Base-by-base conservation (phyloP, 176 grass and related monocot species). In the Chloris gayana region DNA sequence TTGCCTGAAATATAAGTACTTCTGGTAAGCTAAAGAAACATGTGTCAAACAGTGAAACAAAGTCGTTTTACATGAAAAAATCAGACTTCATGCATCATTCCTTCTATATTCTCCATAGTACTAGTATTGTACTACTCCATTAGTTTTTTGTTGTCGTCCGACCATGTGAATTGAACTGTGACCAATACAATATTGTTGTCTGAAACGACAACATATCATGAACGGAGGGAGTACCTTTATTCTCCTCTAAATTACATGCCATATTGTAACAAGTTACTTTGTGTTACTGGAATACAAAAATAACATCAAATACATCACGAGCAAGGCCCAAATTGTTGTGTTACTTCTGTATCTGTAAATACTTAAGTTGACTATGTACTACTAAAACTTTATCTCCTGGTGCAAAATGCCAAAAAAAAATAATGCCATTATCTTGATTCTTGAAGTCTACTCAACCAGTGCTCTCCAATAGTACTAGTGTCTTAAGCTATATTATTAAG, bases 1-100 rank as follows among this genome's bases (percentile, higher is more conserved):
- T 67, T 67, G 29, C 37, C 41, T 74, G 12, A 21, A 37, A 24
- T 53, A 70, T 6, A 3, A 84, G 42, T 38, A 10, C 35, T 27
- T 17, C 72, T 26, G 15, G 26, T 56, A 18, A 76, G 30, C 63
- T 77, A 21, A 77, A 70, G 25, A n/a, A 78, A 64, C 83, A 42
- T 78, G 57, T 39, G 57, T 17, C 35, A 85, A 63, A 39, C n/a
- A 61, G 34, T 64, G 44, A 50, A 72, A 5, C 14, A 73, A 67
- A 31, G 29, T 37, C 21, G 17, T 22, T 67, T 74, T 58, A n/a
- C 0, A 39, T 54, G 25, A 69, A 67, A 49, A 39, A 69, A 3
- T 50, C 62, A 61, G 51, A 68, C 58, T 61, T 45, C 31, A 69
- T 86, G 31, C 33, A 39, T 67, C 42, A 42, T 64, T 45, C 31